These are phyloP conservation scores for Hericium coralloides DNA, from an alignment of 768 basidiomycete species.

Conservation along the genomic window DNA sequence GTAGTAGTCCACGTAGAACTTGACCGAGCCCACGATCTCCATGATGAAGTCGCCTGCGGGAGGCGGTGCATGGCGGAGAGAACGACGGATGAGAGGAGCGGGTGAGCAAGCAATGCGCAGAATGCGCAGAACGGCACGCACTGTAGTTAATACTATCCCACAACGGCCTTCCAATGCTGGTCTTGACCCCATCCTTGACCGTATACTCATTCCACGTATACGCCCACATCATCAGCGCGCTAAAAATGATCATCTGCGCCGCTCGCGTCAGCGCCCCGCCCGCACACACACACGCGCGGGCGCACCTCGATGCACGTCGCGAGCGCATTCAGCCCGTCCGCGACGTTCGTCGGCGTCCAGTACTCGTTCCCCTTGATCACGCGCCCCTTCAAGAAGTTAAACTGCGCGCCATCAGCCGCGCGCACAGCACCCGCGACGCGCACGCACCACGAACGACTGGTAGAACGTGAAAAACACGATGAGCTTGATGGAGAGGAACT, in stretches of 20 bases:
- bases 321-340: constrained; percentile 77
- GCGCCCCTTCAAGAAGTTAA: constrained; percentile 52
- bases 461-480: constrained; percentile 89
- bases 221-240: constrained; percentile 75
- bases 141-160: constrained; percentile 54
- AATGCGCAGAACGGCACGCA: constrained; percentile 19
- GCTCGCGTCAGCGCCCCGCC: constrained; percentile 4
- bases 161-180: constrained; percentile 59
- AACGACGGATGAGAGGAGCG: too few relatives aligned
- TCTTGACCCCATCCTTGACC: constrained; percentile 32
- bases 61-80: too few relatives aligned
- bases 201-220: constrained; percentile 65
- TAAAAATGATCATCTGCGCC: constrained; percentile 74
- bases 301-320: constrained; percentile 75
- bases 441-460: constrained; percentile 58
- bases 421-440: background rate
- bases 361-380: constrained; percentile 68
- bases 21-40: constrained; percentile 58
- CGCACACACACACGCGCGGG: constrained; percentile 4
- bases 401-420: constrained; percentile 28
- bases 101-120: too few relatives aligned
- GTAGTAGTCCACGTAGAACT: constrained; percentile 45
- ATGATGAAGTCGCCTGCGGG: constrained; percentile 42
- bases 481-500: constrained; percentile 82
- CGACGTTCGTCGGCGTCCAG: constrained; percentile 80